Evolutionary conservation across 129 eudicot genomes (phyloP).

Genomic region (Helichrysum umbraculigerum): DNA sequence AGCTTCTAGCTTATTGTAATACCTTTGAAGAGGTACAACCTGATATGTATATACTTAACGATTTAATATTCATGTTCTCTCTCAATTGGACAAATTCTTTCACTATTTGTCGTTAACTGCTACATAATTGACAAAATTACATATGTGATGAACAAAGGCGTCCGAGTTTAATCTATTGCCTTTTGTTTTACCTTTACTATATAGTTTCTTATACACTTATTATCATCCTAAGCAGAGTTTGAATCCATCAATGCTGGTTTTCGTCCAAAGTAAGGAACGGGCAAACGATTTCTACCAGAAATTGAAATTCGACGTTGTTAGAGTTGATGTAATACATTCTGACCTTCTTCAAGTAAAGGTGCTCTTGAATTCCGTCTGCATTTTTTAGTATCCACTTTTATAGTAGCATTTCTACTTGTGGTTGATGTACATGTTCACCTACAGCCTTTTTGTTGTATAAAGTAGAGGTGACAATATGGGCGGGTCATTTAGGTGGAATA

Average conservation of each 20-base stretch:
- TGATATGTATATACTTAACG: slow-evolving; percentile 1
- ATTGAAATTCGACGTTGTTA: slow-evolving; percentile 60
- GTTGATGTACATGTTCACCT: background rate
- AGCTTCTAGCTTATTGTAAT: slow-evolving; percentile 90
- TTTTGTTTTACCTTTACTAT: background rate
- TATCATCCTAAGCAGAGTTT: slow-evolving; percentile 53
- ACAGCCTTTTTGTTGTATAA: background rate
- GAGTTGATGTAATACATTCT: slow-evolving; percentile 86
- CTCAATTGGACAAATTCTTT: background rate
- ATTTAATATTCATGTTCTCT: background rate
- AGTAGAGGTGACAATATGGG: background rate
- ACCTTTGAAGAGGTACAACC: slow-evolving; percentile 75
- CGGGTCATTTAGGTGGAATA: background rate
- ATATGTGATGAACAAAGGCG: no score
- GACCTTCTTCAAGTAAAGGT: slow-evolving; percentile 82
- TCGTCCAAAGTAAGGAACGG: slow-evolving; percentile 90
- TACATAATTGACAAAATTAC: no score
- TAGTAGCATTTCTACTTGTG: background rate
- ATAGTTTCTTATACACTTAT: slow-evolving; percentile 9
- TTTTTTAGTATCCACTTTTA: background rate
- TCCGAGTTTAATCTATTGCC: background rate
- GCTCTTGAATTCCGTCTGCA: slow-evolving; percentile 12
- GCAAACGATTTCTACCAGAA: slow-evolving; percentile 78
- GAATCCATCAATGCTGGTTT: slow-evolving; percentile 87
- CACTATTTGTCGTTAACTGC: no score